Conservation (phyloP, 495 filamentous ascomycete genomes). For the Tetracladium marchalianum region DNA sequence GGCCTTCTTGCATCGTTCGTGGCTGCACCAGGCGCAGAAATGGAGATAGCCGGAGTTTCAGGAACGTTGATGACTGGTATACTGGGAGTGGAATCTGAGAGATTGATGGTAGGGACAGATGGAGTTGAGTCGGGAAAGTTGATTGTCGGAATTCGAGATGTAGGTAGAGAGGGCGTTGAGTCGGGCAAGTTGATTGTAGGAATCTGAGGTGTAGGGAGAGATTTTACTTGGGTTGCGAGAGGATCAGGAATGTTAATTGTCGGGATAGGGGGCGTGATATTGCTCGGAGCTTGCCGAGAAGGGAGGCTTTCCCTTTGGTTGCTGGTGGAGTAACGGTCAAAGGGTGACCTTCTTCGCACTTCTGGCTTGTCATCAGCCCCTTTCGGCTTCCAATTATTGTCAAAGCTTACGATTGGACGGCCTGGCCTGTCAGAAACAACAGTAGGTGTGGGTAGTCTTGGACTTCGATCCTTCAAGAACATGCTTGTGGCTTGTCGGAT, state of each 20-base stretch:
- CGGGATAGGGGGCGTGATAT: slow-evolving; percentile 29
- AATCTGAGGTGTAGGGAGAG: slow-evolving; percentile 16
- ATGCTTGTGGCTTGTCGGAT: slow-evolving; percentile 88
- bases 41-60: slow-evolving; percentile 25
- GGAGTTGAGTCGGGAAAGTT: slow-evolving; percentile 40
- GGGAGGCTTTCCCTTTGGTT: slow-evolving; percentile 11
- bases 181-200: slow-evolving; percentile 55
- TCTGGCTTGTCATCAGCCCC: slow-evolving; percentile 43
- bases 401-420: slow-evolving; percentile 90
- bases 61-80: slow-evolving; percentile 35
- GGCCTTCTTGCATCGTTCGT: slow-evolving; percentile 23
- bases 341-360: slow-evolving; percentile 20
- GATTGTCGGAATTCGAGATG: slow-evolving; percentile 45
- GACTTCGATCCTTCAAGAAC: slow-evolving; percentile 71
- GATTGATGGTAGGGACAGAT: slow-evolving; percentile 50
- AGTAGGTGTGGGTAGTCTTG: slow-evolving; percentile 74
- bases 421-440: slow-evolving; percentile 76
- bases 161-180: slow-evolving; percentile 37
- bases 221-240: slow-evolving; percentile 29
- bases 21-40: slow-evolving; percentile 16
- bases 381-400: slow-evolving; percentile 66
- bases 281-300: slow-evolving; percentile 21
- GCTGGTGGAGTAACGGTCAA: slow-evolving; percentile 8
- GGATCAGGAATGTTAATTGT: slow-evolving; percentile 44
- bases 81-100: slow-evolving; percentile 33